Percentiles rank a stretch among this genome's conserved stretches.
Conservation (phyloP, 2,329 filamentous ascomycete species). For the Trichoderma guizhouense region DNA sequence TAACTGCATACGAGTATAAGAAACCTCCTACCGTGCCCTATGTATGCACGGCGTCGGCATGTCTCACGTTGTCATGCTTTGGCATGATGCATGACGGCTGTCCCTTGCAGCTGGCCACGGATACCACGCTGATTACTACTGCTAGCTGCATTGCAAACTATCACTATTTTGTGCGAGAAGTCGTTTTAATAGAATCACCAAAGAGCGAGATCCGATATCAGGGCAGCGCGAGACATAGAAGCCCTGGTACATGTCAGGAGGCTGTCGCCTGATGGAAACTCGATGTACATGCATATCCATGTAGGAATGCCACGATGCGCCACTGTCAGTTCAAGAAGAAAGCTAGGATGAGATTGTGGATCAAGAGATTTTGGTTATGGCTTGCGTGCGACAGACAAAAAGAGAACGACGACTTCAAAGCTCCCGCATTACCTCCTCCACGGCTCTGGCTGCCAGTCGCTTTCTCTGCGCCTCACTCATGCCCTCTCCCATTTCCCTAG, state of each 20-base stretch:
- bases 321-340: not conserved
- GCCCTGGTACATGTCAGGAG: not conserved
- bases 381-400: not conserved
- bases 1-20: not conserved
- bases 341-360: not conserved
- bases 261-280: too few relatives aligned
- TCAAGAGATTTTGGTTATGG: not conserved
- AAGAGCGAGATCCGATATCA: not conserved
- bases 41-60: not conserved
- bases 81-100: not conserved
- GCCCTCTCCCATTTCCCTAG: conserved; percentile 56
- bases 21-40: not conserved
- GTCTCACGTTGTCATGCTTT: conserved; percentile 4
- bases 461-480: conserved; percentile 59
- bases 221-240: not conserved
- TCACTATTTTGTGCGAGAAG: not conserved
- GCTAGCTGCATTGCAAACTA: not conserved
- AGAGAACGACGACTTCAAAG: conserved; percentile 32
- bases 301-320: not conserved
- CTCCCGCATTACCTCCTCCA: conserved; percentile 63
- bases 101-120: not conserved
- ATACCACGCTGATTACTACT: not conserved
- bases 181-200: not conserved
- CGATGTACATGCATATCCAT: not conserved
- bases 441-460: conserved; percentile 58